Evolutionary conservation across 2,329 filamentous ascomycete species (phyloP), one percentile per base, ranked within the genome.

Genomic region (Plenodomus lindquistii): DNA sequence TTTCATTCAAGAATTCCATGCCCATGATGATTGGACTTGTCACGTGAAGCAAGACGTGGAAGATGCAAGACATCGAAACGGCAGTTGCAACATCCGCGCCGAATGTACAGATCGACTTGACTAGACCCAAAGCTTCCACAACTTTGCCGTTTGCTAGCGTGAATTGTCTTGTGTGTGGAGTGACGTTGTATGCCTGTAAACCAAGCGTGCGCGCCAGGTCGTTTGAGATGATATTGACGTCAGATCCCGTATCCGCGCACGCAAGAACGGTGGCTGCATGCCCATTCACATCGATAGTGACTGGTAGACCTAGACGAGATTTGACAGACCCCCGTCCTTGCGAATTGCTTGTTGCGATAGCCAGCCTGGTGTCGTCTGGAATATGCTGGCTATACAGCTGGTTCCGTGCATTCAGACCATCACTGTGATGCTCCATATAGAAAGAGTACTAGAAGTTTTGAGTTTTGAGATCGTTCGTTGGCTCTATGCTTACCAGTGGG

Each of bases 11-110:
- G 36, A 56, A 54, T 3, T 9, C n/a, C 22, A 46, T 37, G 11
- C 53, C 46, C 46, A 56, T 48, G 6, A 54, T 48, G 10, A 56
- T 18, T 2, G 53, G 47, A 2, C 46, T 45, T n/a, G 44, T 43
- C 5, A 52, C 34, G 4, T 46, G 44, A 10, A 20, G 9, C 13
- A 56, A 42, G 13, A 56, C 46, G 21, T 50, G 31, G 37, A 56
- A 56, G 2, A 39, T 16, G 18, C 52, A 55, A 4, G 22, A 6
- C 34, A 51, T 40, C 3, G 37, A 19, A n/a, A 24, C 1, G 4
- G 34, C 4, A 9, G 19, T 4, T 13, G 11, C n/a, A 2, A 4
- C 22, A 27, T 34, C 43, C 13, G 17, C 29, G 10, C 34, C 47
- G 35, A 50, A 50, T 4, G 38, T 38, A 21, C 43, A 50, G 8